Percentiles rank a stretch among this genome's conserved stretches.
These are phyloP conservation scores for Blepharisma stoltei DNA, from an alignment of 73 alveolate genomes.

Conservation along the genomic window DNA sequence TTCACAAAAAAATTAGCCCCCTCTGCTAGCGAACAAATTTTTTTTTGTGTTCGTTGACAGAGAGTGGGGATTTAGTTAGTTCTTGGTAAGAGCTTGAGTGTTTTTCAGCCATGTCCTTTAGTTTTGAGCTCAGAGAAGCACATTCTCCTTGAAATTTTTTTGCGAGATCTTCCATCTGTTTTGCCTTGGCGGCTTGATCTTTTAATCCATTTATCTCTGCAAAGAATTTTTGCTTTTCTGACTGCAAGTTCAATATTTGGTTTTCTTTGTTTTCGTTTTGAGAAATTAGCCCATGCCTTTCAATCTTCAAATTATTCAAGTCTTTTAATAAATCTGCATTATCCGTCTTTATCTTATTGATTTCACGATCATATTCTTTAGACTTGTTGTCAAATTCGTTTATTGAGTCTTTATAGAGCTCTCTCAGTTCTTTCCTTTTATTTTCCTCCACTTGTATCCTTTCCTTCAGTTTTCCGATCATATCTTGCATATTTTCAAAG, in stretches of 20 bases:
- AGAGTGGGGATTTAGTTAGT: too few species aligned
- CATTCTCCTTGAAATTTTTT: conserved; percentile 13
- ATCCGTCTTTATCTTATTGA: not conserved
- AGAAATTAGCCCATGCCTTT: not conserved
- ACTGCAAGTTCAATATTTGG: not conserved
- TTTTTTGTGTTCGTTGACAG: too few species aligned
- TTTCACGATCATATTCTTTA: not conserved
- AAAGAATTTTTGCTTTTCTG: too few species aligned
- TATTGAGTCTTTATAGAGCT: not conserved
- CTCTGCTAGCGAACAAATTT: too few species aligned
- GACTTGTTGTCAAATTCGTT: not conserved
- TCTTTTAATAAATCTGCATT: not conserved
- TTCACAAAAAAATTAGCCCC: too few species aligned
- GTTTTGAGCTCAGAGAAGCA: too few species aligned
- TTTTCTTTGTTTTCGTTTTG: not conserved
- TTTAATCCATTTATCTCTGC: not conserved
- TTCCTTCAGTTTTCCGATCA: not conserved
- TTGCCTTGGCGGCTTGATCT: conserved; percentile 18
- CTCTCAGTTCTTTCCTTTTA: not conserved
- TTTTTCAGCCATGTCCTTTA: too few species aligned
- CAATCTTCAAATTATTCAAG: not conserved
- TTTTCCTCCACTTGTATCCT: not conserved
- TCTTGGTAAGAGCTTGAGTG: too few species aligned
- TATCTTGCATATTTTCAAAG: not conserved
- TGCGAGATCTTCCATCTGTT: not conserved